Evolutionary conservation across 2,329 filamentous ascomycete genomes (phyloP).

Genomic region (Dactylellina leptospora): DNA sequence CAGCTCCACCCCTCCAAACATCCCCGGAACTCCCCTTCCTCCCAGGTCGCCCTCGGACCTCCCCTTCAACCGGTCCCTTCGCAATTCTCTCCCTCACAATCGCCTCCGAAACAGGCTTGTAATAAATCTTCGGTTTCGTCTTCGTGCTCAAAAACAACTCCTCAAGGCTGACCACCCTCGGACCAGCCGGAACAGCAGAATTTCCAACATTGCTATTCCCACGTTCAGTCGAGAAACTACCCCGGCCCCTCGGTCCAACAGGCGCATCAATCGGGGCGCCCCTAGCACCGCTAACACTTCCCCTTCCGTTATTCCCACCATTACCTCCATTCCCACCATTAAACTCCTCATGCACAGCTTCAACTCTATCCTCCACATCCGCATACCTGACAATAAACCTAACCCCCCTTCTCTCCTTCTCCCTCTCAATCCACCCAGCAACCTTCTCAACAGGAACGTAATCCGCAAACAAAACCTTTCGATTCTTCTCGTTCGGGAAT

Average conservation of each 20-base stretch:
- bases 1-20: conserved; percentile 37
- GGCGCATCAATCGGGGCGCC: conserved; percentile 31
- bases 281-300: not conserved
- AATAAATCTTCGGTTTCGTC: conserved; percentile 57
- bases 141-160: conserved; percentile 56
- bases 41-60: conserved; percentile 32
- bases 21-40: conserved; percentile 25
- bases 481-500: conserved; percentile 86
- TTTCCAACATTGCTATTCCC: not conserved
- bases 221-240: conserved; percentile 21
- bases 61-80: conserved; percentile 46
- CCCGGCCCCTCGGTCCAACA: conserved; percentile 26
- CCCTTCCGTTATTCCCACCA: not conserved
- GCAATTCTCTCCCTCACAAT: conserved; percentile 55
- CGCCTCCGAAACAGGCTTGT: conserved; percentile 55
- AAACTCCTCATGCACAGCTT: conserved; percentile 45
- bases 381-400: conserved; percentile 78
- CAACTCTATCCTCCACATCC: conserved; percentile 37
- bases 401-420: conserved; percentile 65
- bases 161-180: conserved; percentile 54
- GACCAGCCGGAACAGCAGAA: conserved; percentile 16
- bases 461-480: conserved; percentile 86
- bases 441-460: conserved; percentile 83
- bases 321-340: not conserved
- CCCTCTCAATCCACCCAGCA: conserved; percentile 75